Conservation (phyloP, 2,329 filamentous ascomycete genomes). For the Penicillium sp. region DNA sequence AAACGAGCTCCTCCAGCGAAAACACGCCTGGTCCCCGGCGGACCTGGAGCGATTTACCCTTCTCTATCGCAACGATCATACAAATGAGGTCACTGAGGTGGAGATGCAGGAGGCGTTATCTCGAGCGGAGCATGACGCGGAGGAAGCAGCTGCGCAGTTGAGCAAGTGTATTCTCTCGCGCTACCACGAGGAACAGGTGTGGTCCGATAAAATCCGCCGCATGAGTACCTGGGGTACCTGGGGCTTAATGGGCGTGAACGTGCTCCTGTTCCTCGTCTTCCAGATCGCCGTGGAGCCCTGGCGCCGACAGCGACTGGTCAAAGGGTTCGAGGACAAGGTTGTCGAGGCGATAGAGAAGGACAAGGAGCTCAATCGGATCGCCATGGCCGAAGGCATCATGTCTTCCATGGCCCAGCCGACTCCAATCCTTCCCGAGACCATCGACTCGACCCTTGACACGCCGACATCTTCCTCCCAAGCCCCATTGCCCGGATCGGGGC, state of each 20-base stretch:
- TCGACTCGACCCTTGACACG: conserved; percentile 8
- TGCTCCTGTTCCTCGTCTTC: conserved; percentile 77
- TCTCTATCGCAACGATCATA: conserved; percentile 85
- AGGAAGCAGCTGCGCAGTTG: conserved; percentile 67
- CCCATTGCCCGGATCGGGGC: conserved; percentile 2
- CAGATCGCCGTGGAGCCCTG: conserved; percentile 91
- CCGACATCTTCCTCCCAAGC: too few species aligned
- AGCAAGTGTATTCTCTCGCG: conserved; percentile 79
- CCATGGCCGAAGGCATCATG: conserved; percentile 6
- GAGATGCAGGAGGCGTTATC: conserved; percentile 66
- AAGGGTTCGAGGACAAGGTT: conserved; percentile 74
- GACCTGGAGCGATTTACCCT: conserved; percentile 94
- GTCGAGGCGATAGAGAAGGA: conserved; percentile 64
- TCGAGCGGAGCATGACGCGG: conserved; percentile 70
- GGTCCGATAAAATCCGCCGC: conserved; percentile 92
- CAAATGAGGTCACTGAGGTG: conserved; percentile 78
- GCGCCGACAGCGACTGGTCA: conserved; percentile 73
- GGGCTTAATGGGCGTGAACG: conserved; percentile 95
- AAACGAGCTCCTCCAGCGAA: conserved; percentile 84
- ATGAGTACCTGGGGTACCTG: conserved; percentile 99
- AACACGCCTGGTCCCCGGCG: conserved; percentile 79
- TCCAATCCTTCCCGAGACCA: conserved; percentile 7
- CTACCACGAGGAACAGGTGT: conserved; percentile 98
- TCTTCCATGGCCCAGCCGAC: conserved; percentile 4
- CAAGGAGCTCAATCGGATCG: conserved; percentile 36